Percentiles rank a stretch among this genome's conserved stretches.
Conservation (phyloP, 306 rosid species). For the Cucurbita moschata region DNA sequence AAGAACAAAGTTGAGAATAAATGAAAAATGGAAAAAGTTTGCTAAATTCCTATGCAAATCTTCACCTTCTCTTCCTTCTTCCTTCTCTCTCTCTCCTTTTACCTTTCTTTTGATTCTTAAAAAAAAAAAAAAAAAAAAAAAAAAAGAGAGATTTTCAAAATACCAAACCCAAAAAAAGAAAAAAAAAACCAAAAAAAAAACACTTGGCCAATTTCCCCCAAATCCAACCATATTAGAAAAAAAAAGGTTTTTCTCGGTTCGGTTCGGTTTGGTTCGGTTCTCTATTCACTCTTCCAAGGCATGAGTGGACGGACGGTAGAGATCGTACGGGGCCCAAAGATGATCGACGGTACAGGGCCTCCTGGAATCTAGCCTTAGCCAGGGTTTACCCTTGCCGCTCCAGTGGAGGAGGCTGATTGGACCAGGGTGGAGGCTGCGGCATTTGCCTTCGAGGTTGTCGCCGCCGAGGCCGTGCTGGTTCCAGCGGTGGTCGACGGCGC, state of each 20-base stretch:
- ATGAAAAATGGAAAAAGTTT: no score
- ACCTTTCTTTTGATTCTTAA: no score
- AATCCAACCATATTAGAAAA: not conserved
- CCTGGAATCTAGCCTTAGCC: slow-evolving; percentile 84
- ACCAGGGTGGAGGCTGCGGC: slow-evolving; percentile 70
- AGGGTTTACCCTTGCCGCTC: slow-evolving; percentile 91
- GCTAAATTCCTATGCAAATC: no score
- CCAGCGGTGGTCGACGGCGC: slow-evolving; percentile 69
- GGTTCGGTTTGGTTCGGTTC: no score
- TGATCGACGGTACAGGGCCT: slow-evolving; percentile 71
- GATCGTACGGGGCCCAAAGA: slow-evolving; percentile 82
- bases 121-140: not conserved
- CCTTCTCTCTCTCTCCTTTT: no score
- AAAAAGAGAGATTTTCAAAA: not conserved
- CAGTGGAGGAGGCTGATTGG: slow-evolving; percentile 75
- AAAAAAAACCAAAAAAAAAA: not conserved
- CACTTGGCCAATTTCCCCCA: not conserved
- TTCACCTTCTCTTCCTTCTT: no score
- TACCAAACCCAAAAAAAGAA: not conserved
- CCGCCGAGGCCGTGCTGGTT: slow-evolving; percentile 89
- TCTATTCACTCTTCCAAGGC: slow-evolving; percentile 42
- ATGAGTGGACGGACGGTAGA: slow-evolving; percentile 42
- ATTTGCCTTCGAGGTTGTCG: slow-evolving; percentile 66
- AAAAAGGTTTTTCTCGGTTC: not conserved
- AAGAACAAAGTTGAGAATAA: no score